Conservation (phyloP, 2,329 filamentous ascomycete species). For the Trichophyton mentagrophytes region DNA sequence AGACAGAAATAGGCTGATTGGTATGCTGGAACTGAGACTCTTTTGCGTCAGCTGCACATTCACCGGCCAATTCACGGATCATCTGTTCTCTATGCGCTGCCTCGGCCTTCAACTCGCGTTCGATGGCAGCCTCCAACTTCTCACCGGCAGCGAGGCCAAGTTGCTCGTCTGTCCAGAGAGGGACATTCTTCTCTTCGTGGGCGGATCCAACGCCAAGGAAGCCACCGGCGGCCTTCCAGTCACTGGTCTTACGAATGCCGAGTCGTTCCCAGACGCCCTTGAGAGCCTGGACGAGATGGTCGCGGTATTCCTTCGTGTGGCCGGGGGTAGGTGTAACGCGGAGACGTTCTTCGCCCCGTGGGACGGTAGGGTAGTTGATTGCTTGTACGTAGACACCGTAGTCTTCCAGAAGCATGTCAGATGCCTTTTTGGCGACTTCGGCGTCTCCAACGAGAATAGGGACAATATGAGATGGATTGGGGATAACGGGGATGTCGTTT, state of each 20-base stretch:
- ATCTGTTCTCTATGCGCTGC: conserved; percentile 11
- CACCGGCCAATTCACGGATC: conserved; percentile 3
- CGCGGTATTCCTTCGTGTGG: conserved; percentile 70
- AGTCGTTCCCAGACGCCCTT: conserved; percentile 82
- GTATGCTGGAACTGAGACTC: not conserved
- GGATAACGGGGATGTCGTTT: conserved; percentile 87
- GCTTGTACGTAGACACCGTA: conserved; percentile 95
- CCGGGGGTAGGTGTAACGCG: conserved; percentile 93
- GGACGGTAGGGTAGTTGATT: conserved; percentile 98
- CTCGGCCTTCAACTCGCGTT: conserved; percentile 26
- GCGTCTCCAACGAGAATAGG: conserved; percentile 90
- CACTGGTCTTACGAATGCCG: conserved; percentile 78
- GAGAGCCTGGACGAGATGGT: conserved; percentile 71
- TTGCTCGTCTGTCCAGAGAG: conserved; percentile 89
- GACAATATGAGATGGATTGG: conserved; percentile 93
- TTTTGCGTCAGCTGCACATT: not conserved
- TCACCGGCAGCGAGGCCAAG: conserved; percentile 54
- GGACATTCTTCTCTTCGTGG: conserved; percentile 42
- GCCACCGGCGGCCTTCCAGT: conserved; percentile 82
- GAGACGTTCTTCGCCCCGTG: conserved; percentile 91
- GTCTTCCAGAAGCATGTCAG: conserved; percentile 78
- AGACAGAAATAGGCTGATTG: not conserved
- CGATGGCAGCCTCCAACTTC: conserved; percentile 46
- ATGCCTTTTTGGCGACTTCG: conserved; percentile 80
- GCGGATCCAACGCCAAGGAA: conserved; percentile 86